These are phyloP conservation scores for Psilocybe subaeruginosa DNA, from an alignment of 768 basidiomycete genomes.

Conservation along the genomic window DNA sequence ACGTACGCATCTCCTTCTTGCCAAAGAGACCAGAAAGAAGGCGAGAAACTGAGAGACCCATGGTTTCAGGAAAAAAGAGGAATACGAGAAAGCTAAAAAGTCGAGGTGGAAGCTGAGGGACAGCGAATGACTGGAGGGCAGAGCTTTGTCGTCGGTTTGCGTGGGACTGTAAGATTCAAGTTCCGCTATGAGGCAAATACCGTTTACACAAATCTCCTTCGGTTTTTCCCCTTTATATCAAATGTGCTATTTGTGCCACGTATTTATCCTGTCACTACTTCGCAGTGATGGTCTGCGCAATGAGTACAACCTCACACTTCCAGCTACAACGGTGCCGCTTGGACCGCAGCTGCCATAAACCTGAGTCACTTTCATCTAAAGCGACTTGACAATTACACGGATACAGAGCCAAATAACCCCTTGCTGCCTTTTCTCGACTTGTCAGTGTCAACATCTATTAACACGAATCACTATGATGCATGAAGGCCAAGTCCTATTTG, in stretches of 20 bases:
- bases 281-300: constrained; percentile 14
- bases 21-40: constrained; percentile 88
- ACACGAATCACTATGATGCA: not conserved
- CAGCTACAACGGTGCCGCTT: not conserved
- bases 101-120: constrained; percentile 30
- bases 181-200: constrained; percentile 41
- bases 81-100: constrained; percentile 35
- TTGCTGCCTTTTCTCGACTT: not conserved
- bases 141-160: constrained; percentile 34
- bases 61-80: constrained; percentile 42
- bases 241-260: constrained; percentile 21
- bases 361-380: not conserved
- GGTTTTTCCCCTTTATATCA: constrained; percentile 19
- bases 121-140: constrained; percentile 22
- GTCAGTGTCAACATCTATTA: not conserved
- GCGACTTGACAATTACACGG: not conserved
- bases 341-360: constrained; percentile 3
- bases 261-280: constrained; percentile 12
- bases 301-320: not conserved
- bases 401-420: constrained; percentile 3
- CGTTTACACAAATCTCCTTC: constrained; percentile 1
- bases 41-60: constrained; percentile 80
- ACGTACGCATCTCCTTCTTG: constrained; percentile 99
- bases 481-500: not conserved
- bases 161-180: constrained; percentile 48